Base-by-base conservation (phyloP, 306 rosid genomes). In the Dryas drummondii region DNA sequence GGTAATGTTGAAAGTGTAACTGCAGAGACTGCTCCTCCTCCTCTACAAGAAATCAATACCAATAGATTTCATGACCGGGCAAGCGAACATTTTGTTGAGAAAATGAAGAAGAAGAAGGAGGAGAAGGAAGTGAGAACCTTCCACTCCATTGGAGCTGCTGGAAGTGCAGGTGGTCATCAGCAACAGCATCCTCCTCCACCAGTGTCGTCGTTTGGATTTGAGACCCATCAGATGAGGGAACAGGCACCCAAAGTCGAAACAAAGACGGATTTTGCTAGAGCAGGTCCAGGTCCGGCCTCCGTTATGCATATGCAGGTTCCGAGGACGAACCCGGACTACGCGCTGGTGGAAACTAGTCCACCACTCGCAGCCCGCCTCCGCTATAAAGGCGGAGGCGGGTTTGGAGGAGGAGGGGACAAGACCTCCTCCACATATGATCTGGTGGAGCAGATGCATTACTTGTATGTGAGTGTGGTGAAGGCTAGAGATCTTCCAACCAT, bases 391-490 rank as follows among this genome's bases (percentile, higher is more conserved):
- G 77, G 93, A 26, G 77, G 84, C 74, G 70, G 70, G 52, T 65
- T 8, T 10, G 1, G 15, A 9, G 53, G 70, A 32, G 50, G 82
- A 68, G 76, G 91, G 26, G 82, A 87, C 73, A 92, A 94, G 82
- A 89, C 88, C n/a, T 78, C 91, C n/a, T 87, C 87, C 57, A 94
- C 99, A 1, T 94, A 92, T 55, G 99, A 94, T 67, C 76, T 94
- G 22, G 99, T 94, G 70, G 99, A 94, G 80, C 93, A 74, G 79
- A 94, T 94, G 99, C 88, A 92, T 52, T 94, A 63, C 85, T 73
- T 94, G 85, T 94, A 92, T 78, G 98, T 92, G 15, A 92, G 82
- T 77, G 99, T 94, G 57, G 98, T 88, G 22, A 94, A 92, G 70
- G 99, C 98, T 7, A 85, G 86, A 73, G 97, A 90, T 68, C 98